These are phyloP conservation scores for Leccinum solheimii DNA, from an alignment of 1,284 basidiomycete species.

Conservation along the genomic window DNA sequence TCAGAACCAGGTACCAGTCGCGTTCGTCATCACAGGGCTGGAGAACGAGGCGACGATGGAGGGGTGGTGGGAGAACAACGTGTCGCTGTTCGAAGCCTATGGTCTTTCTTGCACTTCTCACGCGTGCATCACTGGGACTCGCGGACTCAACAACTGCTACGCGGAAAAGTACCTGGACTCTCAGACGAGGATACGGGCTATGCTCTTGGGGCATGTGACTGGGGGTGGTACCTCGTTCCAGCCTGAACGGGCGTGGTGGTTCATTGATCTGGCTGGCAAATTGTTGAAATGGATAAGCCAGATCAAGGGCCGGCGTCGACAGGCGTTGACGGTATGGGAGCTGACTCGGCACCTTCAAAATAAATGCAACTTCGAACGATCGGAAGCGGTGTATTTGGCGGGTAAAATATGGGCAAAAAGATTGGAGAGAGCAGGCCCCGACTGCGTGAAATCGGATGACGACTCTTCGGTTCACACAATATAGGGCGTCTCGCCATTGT, in stretches of 20 bases:
- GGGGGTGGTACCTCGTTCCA: slow-evolving; percentile 21
- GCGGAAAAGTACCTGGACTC: slow-evolving; percentile 16
- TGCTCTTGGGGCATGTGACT: slow-evolving; percentile 28
- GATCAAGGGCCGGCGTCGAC: slow-evolving; percentile 9
- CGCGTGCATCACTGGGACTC: slow-evolving; percentile 24
- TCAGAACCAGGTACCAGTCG: slow-evolving; percentile 29
- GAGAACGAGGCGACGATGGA: slow-evolving; percentile 30
- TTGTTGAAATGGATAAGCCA: slow-evolving; percentile 24
- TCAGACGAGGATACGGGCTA: slow-evolving; percentile 13
- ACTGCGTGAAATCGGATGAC: slow-evolving; percentile 29
- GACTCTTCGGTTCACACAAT: slow-evolving; percentile 19
- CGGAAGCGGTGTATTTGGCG: slow-evolving; percentile 26
- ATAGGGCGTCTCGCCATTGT: background rate
- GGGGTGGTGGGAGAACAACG: slow-evolving; percentile 24
- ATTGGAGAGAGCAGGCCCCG: slow-evolving; percentile 20
- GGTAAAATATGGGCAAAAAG: slow-evolving; percentile 27
- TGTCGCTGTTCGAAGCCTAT: slow-evolving; percentile 5
- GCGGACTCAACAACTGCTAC: slow-evolving; percentile 15
- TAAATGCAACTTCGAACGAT: slow-evolving; percentile 23
- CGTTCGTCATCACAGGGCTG: slow-evolving; percentile 28
- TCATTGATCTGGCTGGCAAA: slow-evolving; percentile 26
- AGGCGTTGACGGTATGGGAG: slow-evolving; percentile 19
- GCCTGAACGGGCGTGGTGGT: slow-evolving; percentile 27
- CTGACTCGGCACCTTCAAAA: slow-evolving; percentile 25
- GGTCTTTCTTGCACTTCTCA: slow-evolving; percentile 22